These are phyloP conservation scores for Tricholoma terreum DNA, from an alignment of 768 basidiomycete genomes.

Conservation along the genomic window DNA sequence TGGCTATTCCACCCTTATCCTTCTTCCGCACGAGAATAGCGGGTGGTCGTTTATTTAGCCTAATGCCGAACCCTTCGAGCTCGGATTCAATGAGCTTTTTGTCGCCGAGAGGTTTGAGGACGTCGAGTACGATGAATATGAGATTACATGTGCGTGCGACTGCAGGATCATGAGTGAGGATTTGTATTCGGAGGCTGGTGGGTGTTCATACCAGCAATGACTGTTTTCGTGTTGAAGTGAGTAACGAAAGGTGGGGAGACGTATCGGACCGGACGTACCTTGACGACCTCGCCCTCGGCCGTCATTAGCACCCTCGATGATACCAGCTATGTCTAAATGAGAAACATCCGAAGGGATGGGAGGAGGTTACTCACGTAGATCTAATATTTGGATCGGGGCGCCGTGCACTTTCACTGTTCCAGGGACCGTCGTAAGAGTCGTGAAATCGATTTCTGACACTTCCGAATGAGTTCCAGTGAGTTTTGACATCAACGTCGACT, in stretches of 20 bases:
- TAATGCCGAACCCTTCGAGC: conserved; percentile 97
- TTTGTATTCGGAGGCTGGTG: conserved; percentile 7
- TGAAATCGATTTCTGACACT: conserved; percentile 95
- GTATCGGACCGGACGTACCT: conserved; percentile 48
- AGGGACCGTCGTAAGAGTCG: conserved; percentile 91
- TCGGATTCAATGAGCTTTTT: conserved; percentile 89
- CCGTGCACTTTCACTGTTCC: conserved; percentile 94
- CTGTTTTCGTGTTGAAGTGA: conserved; percentile 29
- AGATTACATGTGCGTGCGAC: conserved; percentile 98
- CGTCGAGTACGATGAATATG: conserved; percentile 97
- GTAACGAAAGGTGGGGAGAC: background rate
- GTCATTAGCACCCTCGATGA: conserved; percentile 97
- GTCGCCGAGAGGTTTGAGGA: conserved; percentile 96
- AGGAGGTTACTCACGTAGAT: conserved; percentile 62
- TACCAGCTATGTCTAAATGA: conserved; percentile 64
- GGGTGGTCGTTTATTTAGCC: conserved; percentile 93
- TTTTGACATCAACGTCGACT: conserved; percentile 95
- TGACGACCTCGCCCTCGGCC: conserved; percentile 96
- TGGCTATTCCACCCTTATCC: conserved; percentile 90
- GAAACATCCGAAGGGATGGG: background rate
- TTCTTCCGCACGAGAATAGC: conserved; percentile 80
- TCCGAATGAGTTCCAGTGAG: conserved; percentile 96
- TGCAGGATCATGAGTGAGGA: conserved; percentile 27
- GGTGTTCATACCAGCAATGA: conserved; percentile 67
- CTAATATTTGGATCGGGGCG: conserved; percentile 92